Evolutionary conservation across 305 asterid species (phyloP), one percentile per base, ranked within the genome.

Genomic region (Petunia hybrid): DNA sequence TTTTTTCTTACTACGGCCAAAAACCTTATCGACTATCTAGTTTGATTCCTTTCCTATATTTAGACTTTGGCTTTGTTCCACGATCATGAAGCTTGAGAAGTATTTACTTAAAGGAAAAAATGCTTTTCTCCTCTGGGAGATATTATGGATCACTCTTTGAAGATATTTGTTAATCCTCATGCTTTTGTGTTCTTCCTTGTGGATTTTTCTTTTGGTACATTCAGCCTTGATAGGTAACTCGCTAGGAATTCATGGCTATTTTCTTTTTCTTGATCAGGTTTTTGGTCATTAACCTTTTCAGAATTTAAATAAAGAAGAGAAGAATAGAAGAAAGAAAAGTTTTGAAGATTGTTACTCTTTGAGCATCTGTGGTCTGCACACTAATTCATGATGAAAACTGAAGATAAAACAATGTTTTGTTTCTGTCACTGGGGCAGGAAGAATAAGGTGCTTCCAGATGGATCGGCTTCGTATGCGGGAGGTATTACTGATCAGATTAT

Each of bases 351-450:
- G 77, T 45, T 69, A 69, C 9, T 9, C 4, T 35, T 71, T 46
- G 31, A 31, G 38, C 3, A 22, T 22, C 16, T 8, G 8, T 43
- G 31, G 31, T 16, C n/a, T 5, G 78, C 35, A 45, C 35, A 35
- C 46, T 73, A 35, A 3, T 12, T 48, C 45, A 6, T 73, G 78
- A 73, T 73, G 62, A 45, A 0, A 73, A 6, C 62, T 48, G 62
- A 48, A 48, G 84, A 63, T 42, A 74, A 51, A 9, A 2, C 39
- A 51, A 7, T 73, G 8, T 83, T 83, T 80, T 79, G 55, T 56
- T 61, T 10, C 42, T 63, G 70, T 59, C 80, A 79, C 8, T 70
- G 76, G 62, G 74, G 76, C 8, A n/a, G 55, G 45, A 69, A 41
- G 9, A 56, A 12, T 31, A 7, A 9, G 13, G 40, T 80, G 8